Percentiles rank a stretch among this genome's conserved stretches.
Evolutionary conservation across 208 protist species (phyloP).

Genomic region (Crithidia expoeki): DNA sequence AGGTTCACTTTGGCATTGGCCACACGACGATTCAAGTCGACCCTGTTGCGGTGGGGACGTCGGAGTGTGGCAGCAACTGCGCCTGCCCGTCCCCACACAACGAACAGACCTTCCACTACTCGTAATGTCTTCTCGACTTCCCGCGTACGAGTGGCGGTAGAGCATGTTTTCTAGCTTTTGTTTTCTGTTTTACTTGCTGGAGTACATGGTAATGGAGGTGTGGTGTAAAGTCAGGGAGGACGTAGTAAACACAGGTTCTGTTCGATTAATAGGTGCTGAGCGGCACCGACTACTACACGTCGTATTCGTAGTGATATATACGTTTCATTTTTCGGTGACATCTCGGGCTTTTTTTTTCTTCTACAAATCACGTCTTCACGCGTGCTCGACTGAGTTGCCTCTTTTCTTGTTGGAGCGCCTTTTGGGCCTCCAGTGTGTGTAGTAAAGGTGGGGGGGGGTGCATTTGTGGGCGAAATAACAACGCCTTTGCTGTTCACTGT

Average conservation of each 20-base stretch:
- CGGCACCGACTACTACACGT: not conserved
- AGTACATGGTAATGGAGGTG: not conserved
- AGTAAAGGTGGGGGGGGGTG: too few species aligned
- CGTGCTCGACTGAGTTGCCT: too few species aligned
- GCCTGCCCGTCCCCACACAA: constrained; percentile 4
- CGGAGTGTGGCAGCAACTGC: constrained; percentile 38
- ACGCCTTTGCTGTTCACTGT: too few species aligned
- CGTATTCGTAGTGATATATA: too few species aligned
- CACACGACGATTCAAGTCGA: constrained; percentile 94
- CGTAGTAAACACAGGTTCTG: not conserved
- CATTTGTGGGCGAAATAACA: too few species aligned
- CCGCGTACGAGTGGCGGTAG: not conserved
- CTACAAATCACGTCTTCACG: too few species aligned
- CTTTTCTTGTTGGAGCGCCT: too few species aligned
- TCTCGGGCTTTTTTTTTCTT: too few species aligned
- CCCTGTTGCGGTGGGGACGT: constrained; percentile 38
- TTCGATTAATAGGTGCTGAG: constrained; percentile 1
- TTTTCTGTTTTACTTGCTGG: not conserved
- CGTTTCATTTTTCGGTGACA: too few species aligned
- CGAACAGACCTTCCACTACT: not conserved
- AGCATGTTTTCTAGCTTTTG: too few species aligned
- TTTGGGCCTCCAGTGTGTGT: too few species aligned
- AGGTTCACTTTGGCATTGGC: constrained; percentile 59
- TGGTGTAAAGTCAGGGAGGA: not conserved
- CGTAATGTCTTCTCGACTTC: too few species aligned